These are phyloP conservation scores for Citrus glauca DNA, from an alignment of 345 rosid species.

Conservation along the genomic window DNA sequence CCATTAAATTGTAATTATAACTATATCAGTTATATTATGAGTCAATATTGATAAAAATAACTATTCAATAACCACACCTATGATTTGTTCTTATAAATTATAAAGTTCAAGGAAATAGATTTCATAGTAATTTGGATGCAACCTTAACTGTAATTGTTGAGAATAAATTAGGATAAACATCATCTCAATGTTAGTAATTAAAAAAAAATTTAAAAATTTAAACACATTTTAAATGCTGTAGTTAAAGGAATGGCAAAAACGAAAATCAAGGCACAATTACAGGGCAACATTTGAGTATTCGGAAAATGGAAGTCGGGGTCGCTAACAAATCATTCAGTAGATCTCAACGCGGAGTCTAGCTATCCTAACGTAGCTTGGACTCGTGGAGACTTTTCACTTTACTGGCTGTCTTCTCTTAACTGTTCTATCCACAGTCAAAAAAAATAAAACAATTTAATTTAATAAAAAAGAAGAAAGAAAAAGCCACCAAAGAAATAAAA, in stretches of 20 bases:
- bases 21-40: no score
- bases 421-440: background rate
- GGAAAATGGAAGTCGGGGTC: background rate
- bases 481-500: background rate
- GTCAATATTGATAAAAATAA: no score
- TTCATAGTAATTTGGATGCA: no score
- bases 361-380: constrained; percentile 25
- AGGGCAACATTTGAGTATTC: background rate
- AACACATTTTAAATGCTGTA: background rate
- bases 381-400: constrained; percentile 6
- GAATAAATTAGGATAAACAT: no score
- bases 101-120: no score
- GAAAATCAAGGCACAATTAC: background rate
- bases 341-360: constrained; percentile 14
- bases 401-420: background rate
- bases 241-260: background rate
- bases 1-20: no score
- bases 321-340: background rate
- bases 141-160: no score
- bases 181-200: background rate
- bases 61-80: no score
- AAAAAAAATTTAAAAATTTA: no score
- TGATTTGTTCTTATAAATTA: no score
- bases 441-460: no score
- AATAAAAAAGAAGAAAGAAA: background rate